phyloP scores from a whole-genome alignment of 345 rosid species.

The Syzygium oleosum region DNA sequence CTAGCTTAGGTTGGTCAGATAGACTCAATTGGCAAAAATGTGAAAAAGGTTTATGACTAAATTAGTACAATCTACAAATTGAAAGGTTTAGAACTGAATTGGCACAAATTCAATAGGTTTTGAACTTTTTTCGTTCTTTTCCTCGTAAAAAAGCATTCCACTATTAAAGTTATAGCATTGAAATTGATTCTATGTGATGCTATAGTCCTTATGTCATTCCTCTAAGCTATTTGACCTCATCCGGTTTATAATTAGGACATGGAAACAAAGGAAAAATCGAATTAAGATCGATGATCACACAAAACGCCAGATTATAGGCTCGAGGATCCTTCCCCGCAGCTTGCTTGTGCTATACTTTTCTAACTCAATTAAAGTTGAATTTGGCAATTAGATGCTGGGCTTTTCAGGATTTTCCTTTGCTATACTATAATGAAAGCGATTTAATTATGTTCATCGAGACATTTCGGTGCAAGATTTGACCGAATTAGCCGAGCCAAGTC shows the following conservation, averaged over 20 bases:
- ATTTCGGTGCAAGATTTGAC: no score
- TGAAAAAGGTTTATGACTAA: no score
- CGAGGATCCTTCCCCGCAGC: accelerated
- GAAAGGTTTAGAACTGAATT: no score
- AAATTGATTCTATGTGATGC: neutral
- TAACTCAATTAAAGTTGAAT: neutral
- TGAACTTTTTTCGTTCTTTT: no score
- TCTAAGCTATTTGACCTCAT: neutral
- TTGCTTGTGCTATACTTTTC: neutral
- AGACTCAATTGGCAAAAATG: no score
- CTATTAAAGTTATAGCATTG: neutral
- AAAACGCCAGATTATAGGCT: neutral
- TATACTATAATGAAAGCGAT: no score
- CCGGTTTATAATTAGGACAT: neutral
- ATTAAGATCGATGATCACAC: neutral
- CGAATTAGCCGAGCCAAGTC: no score
- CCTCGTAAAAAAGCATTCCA: no score
- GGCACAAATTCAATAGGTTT: no score
- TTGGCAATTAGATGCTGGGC: neutral
- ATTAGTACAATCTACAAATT: no score
- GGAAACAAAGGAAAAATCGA: accelerated
- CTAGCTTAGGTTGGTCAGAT: accelerated
- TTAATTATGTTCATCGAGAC: no score
- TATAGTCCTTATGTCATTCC: neutral
- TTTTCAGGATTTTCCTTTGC: no score